Evolutionary conservation across 176 grass and related monocot species (phyloP).

Genomic region (Hsuehochloa calcarea): DNA sequence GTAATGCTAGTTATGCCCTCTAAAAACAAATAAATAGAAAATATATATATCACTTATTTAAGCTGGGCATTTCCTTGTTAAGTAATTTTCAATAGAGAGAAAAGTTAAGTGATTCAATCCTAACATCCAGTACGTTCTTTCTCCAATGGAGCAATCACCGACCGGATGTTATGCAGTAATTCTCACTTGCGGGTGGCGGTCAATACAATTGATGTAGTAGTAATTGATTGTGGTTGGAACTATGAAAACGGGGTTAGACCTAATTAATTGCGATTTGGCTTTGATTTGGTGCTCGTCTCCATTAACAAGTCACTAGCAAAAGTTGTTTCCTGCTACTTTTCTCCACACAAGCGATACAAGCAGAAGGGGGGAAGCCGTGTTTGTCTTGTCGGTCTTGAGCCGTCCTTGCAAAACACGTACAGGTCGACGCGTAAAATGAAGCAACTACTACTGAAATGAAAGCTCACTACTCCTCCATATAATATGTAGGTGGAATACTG

Average conservation of each 20-base stretch:
- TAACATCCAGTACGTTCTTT: too few relatives aligned
- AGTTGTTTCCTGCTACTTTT: conserved; percentile 3
- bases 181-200: background rate
- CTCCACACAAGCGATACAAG: background rate
- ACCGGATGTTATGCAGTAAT: background rate
- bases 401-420: background rate
- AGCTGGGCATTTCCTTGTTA: too few relatives aligned
- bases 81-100: too few relatives aligned
- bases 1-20: too few relatives aligned
- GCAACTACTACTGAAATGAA: background rate
- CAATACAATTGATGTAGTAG: background rate
- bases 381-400: background rate
- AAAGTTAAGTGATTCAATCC: too few relatives aligned
- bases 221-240: background rate
- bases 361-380: too few relatives aligned
- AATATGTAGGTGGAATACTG: background rate
- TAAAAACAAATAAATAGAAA: too few relatives aligned
- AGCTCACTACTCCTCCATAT: background rate
- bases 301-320: background rate
- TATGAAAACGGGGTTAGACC: background rate
- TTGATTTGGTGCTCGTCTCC: background rate
- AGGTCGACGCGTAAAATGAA: background rate
- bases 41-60: too few relatives aligned
- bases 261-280: background rate
- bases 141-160: background rate